phyloP scores from a whole-genome alignment of 768 basidiomycete species.

The Pulveroboletus ravenelii region DNA sequence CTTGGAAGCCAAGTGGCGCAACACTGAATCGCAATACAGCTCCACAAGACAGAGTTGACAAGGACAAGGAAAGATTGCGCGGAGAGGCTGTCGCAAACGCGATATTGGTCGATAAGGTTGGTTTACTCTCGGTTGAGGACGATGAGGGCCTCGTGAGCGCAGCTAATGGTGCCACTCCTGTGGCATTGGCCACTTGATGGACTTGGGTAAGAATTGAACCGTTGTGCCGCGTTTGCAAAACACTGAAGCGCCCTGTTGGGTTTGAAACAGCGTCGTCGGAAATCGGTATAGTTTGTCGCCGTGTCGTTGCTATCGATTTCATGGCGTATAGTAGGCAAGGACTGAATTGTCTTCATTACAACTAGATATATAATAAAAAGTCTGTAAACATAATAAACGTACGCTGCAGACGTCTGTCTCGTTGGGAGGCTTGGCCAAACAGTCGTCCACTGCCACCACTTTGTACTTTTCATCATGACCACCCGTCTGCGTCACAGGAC shows the following conservation, averaged over 20 bases:
- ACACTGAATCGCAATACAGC: constrained; percentile 13
- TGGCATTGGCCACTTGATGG: constrained; percentile 27
- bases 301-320: constrained; percentile 25
- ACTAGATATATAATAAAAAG: constrained; percentile 35
- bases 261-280: constrained; percentile 9
- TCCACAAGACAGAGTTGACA: constrained; percentile 22
- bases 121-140: constrained; percentile 35
- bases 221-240: neutral
- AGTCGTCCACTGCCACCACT: constrained; percentile 44
- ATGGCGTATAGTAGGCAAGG: constrained; percentile 23
- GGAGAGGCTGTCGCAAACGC: constrained; percentile 34
- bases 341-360: constrained; percentile 22
- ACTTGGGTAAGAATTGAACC: constrained; percentile 15
- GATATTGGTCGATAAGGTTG: constrained; percentile 36
- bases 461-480: constrained; percentile 46
- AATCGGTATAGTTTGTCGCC: constrained; percentile 23
- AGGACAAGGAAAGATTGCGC: constrained; percentile 33
- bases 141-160: constrained; percentile 7
- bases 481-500: constrained; percentile 60
- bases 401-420: constrained; percentile 20
- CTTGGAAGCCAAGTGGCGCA: constrained; percentile 19
- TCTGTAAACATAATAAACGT: constrained; percentile 33
- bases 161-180: constrained; percentile 10
- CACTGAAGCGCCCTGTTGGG: constrained; percentile 1
- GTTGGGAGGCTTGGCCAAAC: constrained; percentile 32